phyloP scores from a whole-genome alignment of 306 rosid genomes.

The Malus sieversii region DNA sequence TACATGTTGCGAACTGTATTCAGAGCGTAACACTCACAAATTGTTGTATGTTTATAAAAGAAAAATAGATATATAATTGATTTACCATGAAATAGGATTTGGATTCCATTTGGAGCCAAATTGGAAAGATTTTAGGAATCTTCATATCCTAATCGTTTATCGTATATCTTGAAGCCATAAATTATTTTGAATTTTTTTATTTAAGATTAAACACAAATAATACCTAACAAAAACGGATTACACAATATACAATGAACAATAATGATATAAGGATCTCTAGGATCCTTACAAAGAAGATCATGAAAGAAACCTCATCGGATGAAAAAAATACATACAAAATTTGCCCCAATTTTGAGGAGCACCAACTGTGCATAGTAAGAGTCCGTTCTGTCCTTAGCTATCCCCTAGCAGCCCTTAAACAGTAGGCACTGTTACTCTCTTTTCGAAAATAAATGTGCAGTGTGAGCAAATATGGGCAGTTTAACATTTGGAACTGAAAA shows the following conservation, averaged over 20 bases:
- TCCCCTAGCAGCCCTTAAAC: neutral
- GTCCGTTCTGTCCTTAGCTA: neutral
- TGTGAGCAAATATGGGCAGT: neutral
- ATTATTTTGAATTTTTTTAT: too few relatives aligned
- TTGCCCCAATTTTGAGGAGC: neutral
- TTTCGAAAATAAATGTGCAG: neutral
- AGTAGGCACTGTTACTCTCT: neutral
- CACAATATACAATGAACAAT: too few relatives aligned
- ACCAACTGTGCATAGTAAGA: neutral
- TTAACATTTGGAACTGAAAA: neutral
- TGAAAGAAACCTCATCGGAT: too few relatives aligned
- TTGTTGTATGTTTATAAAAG: neutral
- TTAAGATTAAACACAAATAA: too few relatives aligned
- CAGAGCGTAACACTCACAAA: neutral
- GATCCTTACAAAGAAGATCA: too few relatives aligned
- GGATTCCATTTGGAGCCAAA: accelerated
- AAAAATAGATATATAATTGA: too few relatives aligned
- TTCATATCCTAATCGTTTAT: accelerated
- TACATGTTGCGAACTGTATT: too few relatives aligned
- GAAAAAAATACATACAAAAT: too few relatives aligned
- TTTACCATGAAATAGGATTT: too few relatives aligned
- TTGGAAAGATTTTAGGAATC: accelerated
- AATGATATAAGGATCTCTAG: accelerated
- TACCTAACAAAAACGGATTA: accelerated
- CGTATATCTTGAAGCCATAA: accelerated